A percentile compares a stretch with the other conserved stretches of the same genome.
phyloP scores from a whole-genome alignment of 495 filamentous ascomycete genomes.

The Penicillium arizonense region DNA sequence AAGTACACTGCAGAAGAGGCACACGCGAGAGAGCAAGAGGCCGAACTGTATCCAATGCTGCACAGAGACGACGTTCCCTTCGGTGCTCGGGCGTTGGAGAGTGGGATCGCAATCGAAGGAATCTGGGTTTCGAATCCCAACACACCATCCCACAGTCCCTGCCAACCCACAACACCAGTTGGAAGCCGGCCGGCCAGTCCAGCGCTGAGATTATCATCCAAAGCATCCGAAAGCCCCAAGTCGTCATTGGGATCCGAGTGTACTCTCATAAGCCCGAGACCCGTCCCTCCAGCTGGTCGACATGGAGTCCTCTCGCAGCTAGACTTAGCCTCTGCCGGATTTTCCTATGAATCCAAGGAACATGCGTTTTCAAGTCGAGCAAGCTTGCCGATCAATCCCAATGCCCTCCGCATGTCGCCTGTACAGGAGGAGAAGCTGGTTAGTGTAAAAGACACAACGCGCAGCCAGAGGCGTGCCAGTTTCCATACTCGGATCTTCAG shows the following conservation, averaged over 20 bases:
- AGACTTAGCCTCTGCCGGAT: constrained; percentile 8
- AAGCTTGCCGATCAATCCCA: constrained; percentile 1
- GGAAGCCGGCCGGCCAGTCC: constrained; percentile 14
- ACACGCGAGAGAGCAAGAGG: constrained; percentile 52
- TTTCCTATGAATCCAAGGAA: constrained; percentile 7
- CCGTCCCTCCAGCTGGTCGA: constrained; percentile 3
- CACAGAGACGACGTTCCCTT: constrained; percentile 71
- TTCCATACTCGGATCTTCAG: constrained; percentile 15
- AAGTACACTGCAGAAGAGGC: constrained; percentile 66
- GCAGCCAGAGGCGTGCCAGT: constrained; percentile 14
- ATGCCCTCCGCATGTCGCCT: constrained; percentile 3
- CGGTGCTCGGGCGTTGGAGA: constrained; percentile 84
- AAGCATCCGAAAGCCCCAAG: not conserved
- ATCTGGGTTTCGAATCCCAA: constrained; percentile 78
- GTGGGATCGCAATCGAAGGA: constrained; percentile 80
- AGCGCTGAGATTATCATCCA: not conserved
- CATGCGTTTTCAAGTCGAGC: constrained; percentile 8
- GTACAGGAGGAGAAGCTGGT: constrained; percentile 3
- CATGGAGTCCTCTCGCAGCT: not conserved
- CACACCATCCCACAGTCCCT: constrained; percentile 37
- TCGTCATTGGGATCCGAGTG: constrained; percentile 3
- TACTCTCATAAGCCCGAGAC: not conserved
- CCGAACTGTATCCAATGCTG: constrained; percentile 29
- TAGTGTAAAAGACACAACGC: not conserved
- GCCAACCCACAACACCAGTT: constrained; percentile 19